Base-by-base conservation (phyloP, 495 filamentous ascomycete species). In the Trichoderma parareesei region DNA sequence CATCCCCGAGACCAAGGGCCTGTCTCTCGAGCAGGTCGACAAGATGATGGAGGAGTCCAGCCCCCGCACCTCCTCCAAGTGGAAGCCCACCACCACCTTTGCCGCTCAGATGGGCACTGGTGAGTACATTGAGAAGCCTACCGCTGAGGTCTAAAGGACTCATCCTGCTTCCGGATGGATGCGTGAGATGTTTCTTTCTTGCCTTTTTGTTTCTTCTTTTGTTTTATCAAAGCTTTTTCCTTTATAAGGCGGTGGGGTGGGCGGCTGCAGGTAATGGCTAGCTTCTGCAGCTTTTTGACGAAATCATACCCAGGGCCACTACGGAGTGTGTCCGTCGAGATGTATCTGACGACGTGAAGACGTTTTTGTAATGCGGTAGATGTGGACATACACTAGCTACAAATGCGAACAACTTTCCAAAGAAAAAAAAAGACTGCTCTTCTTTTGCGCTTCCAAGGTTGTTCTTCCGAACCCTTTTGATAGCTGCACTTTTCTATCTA, bases 1-100 rank as follows among this genome's bases (percentile, higher is more conserved):
- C 49, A 82, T 94, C 55, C 88, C 88, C 62, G 90, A 93, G 82
- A 93, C 90, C 74, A 93, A 92, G 85, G 90, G 90, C 66, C 81
- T 95, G 20, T 87, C 89, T 18, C 88, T 94, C 59, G 91, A 95
- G 79, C 90, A 95, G 74, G 88, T 95, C 70, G 91, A 94, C 78
- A 84, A 85, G 77, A 92, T 93, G 91, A 84, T 95, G 81, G 90
- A 92, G 74, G 90, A 93, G 78, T 84, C 84, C 5, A 88, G 82
- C 1, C 87, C 90, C n/a, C 75, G 86, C 35, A 88, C 83, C 16
- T 90, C 88, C 62, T 72, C 79, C 73, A 84, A 59, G 38, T 65
- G 63, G 63, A 38, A 37, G 37, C 63, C 63, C 37, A 49, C 84
- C 68, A 76, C 76, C 60, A 90, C 88, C 18, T 90, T 85, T 68